phyloP scores from a whole-genome alignment of 768 basidiomycete species.

The Trametes elegans region DNA sequence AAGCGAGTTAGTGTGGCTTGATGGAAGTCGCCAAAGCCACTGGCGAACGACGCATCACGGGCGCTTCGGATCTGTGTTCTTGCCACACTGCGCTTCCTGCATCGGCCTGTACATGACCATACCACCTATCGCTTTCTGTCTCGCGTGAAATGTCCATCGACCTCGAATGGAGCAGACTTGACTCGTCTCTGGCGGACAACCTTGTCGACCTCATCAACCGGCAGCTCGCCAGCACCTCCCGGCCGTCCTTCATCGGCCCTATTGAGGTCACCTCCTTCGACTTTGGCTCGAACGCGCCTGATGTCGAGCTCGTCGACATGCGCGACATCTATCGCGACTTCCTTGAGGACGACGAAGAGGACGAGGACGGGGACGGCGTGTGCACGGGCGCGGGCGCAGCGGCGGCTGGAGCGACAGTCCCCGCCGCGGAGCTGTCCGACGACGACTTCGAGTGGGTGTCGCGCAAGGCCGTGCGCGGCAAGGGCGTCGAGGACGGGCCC shows the following conservation, averaged over 20 bases:
- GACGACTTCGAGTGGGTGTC: slow-evolving; percentile 85
- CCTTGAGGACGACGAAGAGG: slow-evolving; percentile 70
- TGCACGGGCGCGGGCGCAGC: neutral
- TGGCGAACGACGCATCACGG: too few relatives aligned
- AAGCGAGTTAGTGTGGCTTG: neutral
- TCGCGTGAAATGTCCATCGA: slow-evolving; percentile 79
- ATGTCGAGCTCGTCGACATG: slow-evolving; percentile 87
- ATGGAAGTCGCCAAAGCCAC: too few relatives aligned
- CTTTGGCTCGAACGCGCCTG: slow-evolving; percentile 81
- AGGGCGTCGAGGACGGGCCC: slow-evolving; percentile 51
- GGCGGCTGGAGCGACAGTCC: slow-evolving; percentile 19
- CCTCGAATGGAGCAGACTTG: slow-evolving; percentile 87
- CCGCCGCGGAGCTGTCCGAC: slow-evolving; percentile 53
- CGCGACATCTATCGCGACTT: slow-evolving; percentile 95
- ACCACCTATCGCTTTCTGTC: neutral
- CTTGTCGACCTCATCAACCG: slow-evolving; percentile 77
- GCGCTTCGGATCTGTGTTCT: neutral
- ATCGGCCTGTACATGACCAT: neutral
- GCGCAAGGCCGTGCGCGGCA: slow-evolving; percentile 50
- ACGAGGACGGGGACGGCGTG: slow-evolving; percentile 32
- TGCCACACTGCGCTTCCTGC: neutral
- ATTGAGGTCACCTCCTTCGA: slow-evolving; percentile 83
- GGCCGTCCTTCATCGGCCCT: slow-evolving; percentile 96
- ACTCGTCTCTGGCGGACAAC: slow-evolving; percentile 62
- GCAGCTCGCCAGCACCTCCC: slow-evolving; percentile 63